Evolutionary conservation across 2,329 filamentous ascomycete genomes (phyloP), one percentile per base, ranked within the genome.

Genomic region (Aurifilum marmelostoma): DNA sequence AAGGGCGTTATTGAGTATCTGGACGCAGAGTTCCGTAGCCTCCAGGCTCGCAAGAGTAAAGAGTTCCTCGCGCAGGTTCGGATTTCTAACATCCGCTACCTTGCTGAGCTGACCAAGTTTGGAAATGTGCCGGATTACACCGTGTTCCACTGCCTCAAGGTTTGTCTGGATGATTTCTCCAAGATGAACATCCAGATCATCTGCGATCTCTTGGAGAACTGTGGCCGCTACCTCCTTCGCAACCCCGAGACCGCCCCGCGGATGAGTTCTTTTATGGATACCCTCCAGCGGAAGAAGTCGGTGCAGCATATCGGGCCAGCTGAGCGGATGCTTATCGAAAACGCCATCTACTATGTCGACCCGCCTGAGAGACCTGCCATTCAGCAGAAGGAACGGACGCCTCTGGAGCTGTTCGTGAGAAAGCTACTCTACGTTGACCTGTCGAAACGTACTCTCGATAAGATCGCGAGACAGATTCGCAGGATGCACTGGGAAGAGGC

Each of bases 111-210:
- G 76, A 99, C 96, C 69, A 99, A 99, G 77, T 99, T 99, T 76
- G 95, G 96, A 41, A 93, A 97, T 41, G 96, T 99, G 11, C 96
- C 97, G 0, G 96, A 99, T 79, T 96, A 99, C 79, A 95, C 99
- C 72, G 97, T 99, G 66, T 99, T 99, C 77, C 96, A 99, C 77
- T 99, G 96, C 77, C 88, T 99, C 75, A 99, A 97, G 79, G 95
- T 99, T 78, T 97, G 95, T 74, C 83, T 99, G 37, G 96, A 99
- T 75, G 96, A 99, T 76, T 99, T 99, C 77, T 97, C 96, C 2
- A 89, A 95, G 71, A 97, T 97, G 92, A 99, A 99, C 76, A 97
- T 99, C 72, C 97, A 99, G 79, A 97, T 99, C 74, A 95, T 99
- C 72, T 97, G 94, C 76, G 97, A 97, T 76, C 84, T 99, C 37